These are phyloP conservation scores for Puccinia polysora DNA, from an alignment of 1,284 basidiomycete genomes.

Conservation along the genomic window DNA sequence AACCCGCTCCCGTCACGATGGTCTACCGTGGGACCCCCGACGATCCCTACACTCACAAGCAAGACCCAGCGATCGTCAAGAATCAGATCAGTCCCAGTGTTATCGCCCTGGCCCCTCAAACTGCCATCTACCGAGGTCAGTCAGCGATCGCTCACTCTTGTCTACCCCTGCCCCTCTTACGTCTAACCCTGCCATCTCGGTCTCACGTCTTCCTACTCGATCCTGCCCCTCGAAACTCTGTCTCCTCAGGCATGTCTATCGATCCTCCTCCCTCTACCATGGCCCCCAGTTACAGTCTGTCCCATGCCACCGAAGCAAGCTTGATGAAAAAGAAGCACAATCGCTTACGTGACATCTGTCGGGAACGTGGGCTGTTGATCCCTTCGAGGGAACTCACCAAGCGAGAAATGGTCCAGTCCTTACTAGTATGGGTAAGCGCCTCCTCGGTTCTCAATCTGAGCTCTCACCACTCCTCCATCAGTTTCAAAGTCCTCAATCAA, in stretches of 20 bases:
- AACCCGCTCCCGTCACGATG: constrained; percentile 37
- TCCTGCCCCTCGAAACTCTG: background rate
- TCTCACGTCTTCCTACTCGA: background rate
- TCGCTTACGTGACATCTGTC: constrained; percentile 63
- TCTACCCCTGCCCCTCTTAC: background rate
- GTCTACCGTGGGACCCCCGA: constrained; percentile 31
- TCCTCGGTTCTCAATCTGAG: background rate
- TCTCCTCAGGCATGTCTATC: background rate
- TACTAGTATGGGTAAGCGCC: constrained; percentile 67
- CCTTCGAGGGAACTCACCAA: constrained; percentile 78
- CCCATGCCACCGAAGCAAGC: constrained; percentile 35
- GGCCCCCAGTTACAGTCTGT: constrained; percentile 20
- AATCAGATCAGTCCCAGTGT: background rate
- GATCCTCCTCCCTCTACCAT: background rate
- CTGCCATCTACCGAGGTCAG: constrained; percentile 17
- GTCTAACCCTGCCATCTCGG: no score
- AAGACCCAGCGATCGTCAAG: background rate
- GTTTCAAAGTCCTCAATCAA: constrained; percentile 24
- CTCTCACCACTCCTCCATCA: background rate
- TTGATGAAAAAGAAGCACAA: constrained; percentile 41
- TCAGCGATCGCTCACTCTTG: constrained; percentile 1
- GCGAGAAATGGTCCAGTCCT: constrained; percentile 76
- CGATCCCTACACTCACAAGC: background rate
- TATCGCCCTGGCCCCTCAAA: constrained; percentile 24
- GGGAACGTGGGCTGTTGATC: constrained; percentile 57